Conservation (phyloP, 1,284 basidiomycete species). For the Heterobasidion parviporum region DNA sequence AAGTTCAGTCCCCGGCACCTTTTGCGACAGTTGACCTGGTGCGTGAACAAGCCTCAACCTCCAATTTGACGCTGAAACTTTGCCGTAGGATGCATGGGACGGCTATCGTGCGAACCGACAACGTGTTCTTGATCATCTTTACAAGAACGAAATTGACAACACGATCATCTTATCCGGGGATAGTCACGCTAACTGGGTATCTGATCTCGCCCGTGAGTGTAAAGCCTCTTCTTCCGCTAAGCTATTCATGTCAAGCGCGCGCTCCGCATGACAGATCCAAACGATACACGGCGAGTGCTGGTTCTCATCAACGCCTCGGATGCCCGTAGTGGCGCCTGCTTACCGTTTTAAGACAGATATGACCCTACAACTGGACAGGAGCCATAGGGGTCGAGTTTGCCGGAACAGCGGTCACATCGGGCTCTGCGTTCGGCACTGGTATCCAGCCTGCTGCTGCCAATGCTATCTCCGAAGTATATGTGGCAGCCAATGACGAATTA, state of each 20-base stretch:
- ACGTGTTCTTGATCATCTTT: constrained; percentile 49
- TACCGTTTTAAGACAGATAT: constrained; percentile 26
- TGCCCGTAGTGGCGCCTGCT: not conserved
- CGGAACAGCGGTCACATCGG: constrained; percentile 55
- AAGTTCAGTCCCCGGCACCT: constrained; percentile 1
- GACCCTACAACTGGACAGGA: constrained; percentile 41
- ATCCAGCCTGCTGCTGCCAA: constrained; percentile 34
- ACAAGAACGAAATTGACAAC: constrained; percentile 47
- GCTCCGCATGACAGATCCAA: not conserved
- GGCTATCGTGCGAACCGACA: constrained; percentile 52
- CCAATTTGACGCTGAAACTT: not conserved
- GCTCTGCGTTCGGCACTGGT: constrained; percentile 39
- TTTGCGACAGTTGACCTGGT: constrained; percentile 10
- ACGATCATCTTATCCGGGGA: constrained; percentile 56
- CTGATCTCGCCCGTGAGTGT: constrained; percentile 44
- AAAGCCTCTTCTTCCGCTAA: not conserved
- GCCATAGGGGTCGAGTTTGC: constrained; percentile 61
- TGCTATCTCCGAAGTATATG: constrained; percentile 29
- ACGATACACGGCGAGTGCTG: constrained; percentile 18
- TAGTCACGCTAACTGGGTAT: constrained; percentile 60
- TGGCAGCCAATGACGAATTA: constrained; percentile 41
- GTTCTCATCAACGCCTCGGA: constrained; percentile 19
- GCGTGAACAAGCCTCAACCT: not conserved
- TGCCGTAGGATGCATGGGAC: constrained; percentile 47
- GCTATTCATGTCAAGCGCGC: not conserved